Evolutionary conservation across 169 alveolate genomes (phyloP).

Genomic region (Cryptosporidium ubiquitum): DNA sequence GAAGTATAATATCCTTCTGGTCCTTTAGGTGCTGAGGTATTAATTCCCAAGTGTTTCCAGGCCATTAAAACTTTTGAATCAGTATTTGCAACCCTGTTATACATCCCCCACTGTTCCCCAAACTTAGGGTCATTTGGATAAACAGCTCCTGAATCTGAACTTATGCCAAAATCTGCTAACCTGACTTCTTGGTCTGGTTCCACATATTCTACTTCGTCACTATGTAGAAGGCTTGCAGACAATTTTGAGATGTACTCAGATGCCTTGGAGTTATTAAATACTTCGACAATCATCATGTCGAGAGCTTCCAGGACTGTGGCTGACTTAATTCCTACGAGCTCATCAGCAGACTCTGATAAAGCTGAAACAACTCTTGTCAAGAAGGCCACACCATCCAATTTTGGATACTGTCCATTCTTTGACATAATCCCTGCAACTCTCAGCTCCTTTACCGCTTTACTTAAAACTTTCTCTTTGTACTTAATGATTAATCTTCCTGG

Average conservation of each 20-base stretch:
- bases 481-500: constrained; percentile 57
- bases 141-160: not conserved
- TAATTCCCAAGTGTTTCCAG: constrained; percentile 64
- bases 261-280: constrained; percentile 50
- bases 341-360: constrained; percentile 60
- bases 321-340: constrained; percentile 67
- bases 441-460: constrained; percentile 63
- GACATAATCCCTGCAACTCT: constrained; percentile 69
- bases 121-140: constrained; percentile 64
- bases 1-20: constrained; percentile 22
- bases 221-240: constrained; percentile 39
- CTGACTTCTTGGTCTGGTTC: constrained; percentile 70
- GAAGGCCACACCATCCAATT: constrained; percentile 41
- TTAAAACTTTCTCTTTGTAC: constrained; percentile 57
- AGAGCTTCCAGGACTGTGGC: constrained; percentile 65
- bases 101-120: constrained; percentile 64
- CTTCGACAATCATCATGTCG: constrained; percentile 74
- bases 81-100: constrained; percentile 48
- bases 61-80: constrained; percentile 74
- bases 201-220: constrained; percentile 70
- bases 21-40: not conserved
- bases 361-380: constrained; percentile 57
- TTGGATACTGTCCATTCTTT: constrained; percentile 69
- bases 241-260: constrained; percentile 61
- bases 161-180: constrained; percentile 5